These are phyloP conservation scores for Fusarium solani-melongenae DNA, from an alignment of 2,329 filamentous ascomycete species.

Conservation along the genomic window DNA sequence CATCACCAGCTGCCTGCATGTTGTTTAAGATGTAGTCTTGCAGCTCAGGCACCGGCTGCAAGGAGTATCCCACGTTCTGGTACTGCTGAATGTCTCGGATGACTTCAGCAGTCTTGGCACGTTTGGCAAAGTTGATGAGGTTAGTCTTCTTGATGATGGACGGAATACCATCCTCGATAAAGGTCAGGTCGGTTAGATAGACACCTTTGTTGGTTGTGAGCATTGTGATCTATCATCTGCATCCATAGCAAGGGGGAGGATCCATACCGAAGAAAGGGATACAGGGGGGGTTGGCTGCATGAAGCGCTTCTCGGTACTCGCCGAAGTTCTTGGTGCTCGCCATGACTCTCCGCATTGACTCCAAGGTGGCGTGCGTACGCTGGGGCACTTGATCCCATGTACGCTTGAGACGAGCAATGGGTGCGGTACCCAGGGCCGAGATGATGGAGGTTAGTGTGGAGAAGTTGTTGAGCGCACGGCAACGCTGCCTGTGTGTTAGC, in stretches of 20 bases:
- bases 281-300: constrained; percentile 93
- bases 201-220: constrained; percentile 69
- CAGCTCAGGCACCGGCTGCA: constrained; percentile 89
- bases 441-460: constrained; percentile 98
- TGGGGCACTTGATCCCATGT: constrained; percentile 96
- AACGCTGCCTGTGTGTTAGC: constrained; percentile 73
- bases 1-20: constrained; percentile 94
- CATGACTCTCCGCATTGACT: constrained; percentile 95
- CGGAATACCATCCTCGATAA: constrained; percentile 98
- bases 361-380: constrained; percentile 81
- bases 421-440: constrained; percentile 91
- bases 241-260: not conserved
- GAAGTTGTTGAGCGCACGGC: constrained; percentile 92
- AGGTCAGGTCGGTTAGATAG: constrained; percentile 96
- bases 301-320: constrained; percentile 92
- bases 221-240: not conserved
- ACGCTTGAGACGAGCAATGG: constrained; percentile 90
- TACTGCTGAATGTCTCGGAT: constrained; percentile 99
- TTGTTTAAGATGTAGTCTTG: constrained; percentile 98
- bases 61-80: constrained; percentile 94
- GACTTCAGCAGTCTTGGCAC: constrained; percentile 96
- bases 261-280: constrained; percentile 94
- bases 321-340: constrained; percentile 98
- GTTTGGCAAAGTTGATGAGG: constrained; percentile 98
- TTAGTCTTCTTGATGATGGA: constrained; percentile 96